These are phyloP conservation scores for Paxillus involutus DNA, from an alignment of 768 basidiomycete genomes.

Conservation along the genomic window DNA sequence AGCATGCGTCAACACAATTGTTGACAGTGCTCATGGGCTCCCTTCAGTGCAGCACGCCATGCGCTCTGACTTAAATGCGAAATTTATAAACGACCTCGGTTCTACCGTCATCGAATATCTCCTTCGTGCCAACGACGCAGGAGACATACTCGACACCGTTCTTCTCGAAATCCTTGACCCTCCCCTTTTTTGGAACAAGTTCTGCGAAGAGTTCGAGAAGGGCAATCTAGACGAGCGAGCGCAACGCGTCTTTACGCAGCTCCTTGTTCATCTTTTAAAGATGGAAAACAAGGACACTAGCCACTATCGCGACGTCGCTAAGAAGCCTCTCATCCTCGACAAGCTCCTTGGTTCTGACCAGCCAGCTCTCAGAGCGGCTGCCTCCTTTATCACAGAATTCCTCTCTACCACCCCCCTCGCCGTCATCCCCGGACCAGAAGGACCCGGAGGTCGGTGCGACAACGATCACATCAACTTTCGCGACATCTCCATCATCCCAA, in stretches of 20 bases:
- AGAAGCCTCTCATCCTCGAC: constrained; percentile 29
- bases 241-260: constrained; percentile 43
- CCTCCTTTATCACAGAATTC: constrained; percentile 41
- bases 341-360: constrained; percentile 24
- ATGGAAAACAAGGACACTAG: constrained; percentile 35
- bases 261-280: constrained; percentile 46
- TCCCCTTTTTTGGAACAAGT: constrained; percentile 49
- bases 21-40: constrained; percentile 36
- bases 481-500: constrained; percentile 61
- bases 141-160: constrained; percentile 37
- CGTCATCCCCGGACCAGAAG: constrained; percentile 16
- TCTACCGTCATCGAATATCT: constrained; percentile 39
- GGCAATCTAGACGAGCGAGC: constrained; percentile 33
- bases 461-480: constrained; percentile 66
- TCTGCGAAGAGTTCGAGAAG: constrained; percentile 35
- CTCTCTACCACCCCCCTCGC: constrained; percentile 26
- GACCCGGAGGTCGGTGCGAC: constrained; percentile 67
- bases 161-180: constrained; percentile 46
- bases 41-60: constrained; percentile 41
- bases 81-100: constrained; percentile 45
- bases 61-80: constrained; percentile 34
- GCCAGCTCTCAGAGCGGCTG: constrained; percentile 28
- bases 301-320: constrained; percentile 39
- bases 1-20: constrained; percentile 38
- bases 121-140: constrained; percentile 36